A percentile compares a stretch with the other conserved stretches of the same genome.
phyloP scores from a whole-genome alignment of 2,329 filamentous ascomycete species.

The Paecilomyces formosus region DNA sequence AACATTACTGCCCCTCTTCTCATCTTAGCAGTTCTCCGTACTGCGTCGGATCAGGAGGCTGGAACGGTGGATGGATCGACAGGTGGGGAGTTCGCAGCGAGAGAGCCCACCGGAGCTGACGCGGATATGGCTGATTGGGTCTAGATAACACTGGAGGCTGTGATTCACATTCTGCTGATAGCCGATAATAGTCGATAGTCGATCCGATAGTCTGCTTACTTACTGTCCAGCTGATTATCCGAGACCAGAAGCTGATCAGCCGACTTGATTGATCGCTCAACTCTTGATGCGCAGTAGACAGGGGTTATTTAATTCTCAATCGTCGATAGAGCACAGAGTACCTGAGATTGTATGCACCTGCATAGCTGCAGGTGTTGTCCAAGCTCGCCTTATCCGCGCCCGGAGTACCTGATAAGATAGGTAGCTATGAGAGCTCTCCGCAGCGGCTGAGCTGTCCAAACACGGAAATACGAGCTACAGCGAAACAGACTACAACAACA shows the following conservation, averaged over 20 bases:
- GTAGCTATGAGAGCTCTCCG: too few species aligned
- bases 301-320: not conserved
- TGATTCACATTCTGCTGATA: not conserved
- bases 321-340: not conserved
- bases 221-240: not conserved
- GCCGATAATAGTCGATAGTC: not conserved
- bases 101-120: not conserved
- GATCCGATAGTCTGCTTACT: not conserved
- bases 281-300: not conserved
- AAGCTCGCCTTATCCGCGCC: not conserved
- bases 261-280: not conserved
- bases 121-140: not conserved
- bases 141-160: not conserved
- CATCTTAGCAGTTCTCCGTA: too few species aligned
- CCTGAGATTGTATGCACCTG: not conserved
- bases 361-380: not conserved
- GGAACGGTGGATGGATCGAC: too few species aligned
- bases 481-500: not conserved
- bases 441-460: not conserved
- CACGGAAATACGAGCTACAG: not conserved
- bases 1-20: not conserved
- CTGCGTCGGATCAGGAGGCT: too few species aligned
- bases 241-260: not conserved
- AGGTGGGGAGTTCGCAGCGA: not conserved
- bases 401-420: too few species aligned